A percentile compares a stretch with the other conserved stretches of the same genome.
These are phyloP conservation scores for Pinus tabuliformis DNA, from an alignment of 75 land plant species.

Conservation along the genomic window DNA sequence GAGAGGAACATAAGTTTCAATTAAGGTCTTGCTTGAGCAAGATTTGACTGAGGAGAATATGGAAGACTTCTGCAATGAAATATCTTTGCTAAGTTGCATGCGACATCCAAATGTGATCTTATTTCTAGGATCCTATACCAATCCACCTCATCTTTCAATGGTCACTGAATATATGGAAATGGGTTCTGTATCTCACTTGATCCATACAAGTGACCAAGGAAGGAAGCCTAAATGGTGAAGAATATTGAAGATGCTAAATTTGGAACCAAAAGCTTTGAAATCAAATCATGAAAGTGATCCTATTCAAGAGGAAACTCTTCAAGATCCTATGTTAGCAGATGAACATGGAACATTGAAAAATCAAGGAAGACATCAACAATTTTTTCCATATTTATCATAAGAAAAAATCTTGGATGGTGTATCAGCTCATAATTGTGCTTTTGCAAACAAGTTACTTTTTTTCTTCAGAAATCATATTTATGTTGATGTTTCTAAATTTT, in stretches of 20 bases:
- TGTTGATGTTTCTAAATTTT: no score
- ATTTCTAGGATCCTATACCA: constrained; percentile 94
- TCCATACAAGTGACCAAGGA: constrained; percentile 83
- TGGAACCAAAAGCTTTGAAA: no score
- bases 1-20: constrained; percentile 98
- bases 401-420: no score
- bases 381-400: no score
- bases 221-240: constrained; percentile 82
- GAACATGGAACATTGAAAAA: no score
- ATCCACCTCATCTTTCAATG: constrained; percentile 89
- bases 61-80: constrained; percentile 97
- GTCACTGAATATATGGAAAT: constrained; percentile 96
- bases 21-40: constrained; percentile 94
- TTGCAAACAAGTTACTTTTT: no score
- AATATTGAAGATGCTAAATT: constrained; percentile 38
- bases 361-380: no score
- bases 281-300: no score
- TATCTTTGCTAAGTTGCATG: constrained; percentile 82
- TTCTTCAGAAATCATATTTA: no score
- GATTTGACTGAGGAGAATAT: constrained; percentile 88
- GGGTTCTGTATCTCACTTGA: constrained; percentile 81
- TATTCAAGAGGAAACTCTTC: no score
- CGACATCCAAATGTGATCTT: constrained; percentile 96
- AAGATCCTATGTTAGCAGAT: no score
- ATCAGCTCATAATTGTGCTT: no score